Conservation (phyloP, 2,329 filamentous ascomycete genomes). For the Colletotrichum simmondsii region DNA sequence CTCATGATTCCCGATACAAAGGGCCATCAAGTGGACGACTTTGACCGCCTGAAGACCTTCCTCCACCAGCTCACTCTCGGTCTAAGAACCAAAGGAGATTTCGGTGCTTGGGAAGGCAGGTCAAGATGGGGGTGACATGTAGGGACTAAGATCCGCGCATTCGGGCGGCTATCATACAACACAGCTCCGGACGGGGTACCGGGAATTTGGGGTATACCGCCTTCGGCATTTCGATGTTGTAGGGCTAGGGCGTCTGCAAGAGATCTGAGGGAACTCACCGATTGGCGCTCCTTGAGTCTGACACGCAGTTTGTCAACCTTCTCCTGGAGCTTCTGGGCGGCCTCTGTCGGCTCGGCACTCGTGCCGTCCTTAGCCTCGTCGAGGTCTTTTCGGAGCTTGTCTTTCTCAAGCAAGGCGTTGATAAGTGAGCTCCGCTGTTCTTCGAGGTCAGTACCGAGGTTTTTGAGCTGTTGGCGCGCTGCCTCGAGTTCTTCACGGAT, state of each 20-base stretch:
- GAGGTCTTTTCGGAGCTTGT: constrained; percentile 66
- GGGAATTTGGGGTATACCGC: neutral
- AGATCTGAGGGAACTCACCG: constrained; percentile 58
- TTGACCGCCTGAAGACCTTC: neutral
- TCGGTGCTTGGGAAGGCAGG: neutral
- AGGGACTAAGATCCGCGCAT: neutral
- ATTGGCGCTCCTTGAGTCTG: constrained; percentile 65
- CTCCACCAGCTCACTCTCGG: constrained; percentile 8
- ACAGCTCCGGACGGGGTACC: constrained; percentile 9
- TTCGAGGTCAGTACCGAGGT: constrained; percentile 63
- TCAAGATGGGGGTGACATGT: neutral
- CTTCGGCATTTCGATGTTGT: neutral
- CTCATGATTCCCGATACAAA: neutral
- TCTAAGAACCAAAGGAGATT: neutral
- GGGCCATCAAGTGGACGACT: neutral
- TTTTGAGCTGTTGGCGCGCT: constrained; percentile 62
- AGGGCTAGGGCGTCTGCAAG: neutral
- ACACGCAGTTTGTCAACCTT: constrained; percentile 69
- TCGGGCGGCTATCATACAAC: constrained; percentile 24
- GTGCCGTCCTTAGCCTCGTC: constrained; percentile 56
- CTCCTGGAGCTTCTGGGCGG: constrained; percentile 56
- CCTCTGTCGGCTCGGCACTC: constrained; percentile 48
- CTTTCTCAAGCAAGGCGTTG: constrained; percentile 69
- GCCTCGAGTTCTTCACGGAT: constrained; percentile 68
- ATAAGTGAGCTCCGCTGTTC: constrained; percentile 70